Evolutionary conservation across 1,139 yeast genomes (phyloP), one percentile per base, ranked within the genome.

Genomic region (Diutina siamensis): DNA sequence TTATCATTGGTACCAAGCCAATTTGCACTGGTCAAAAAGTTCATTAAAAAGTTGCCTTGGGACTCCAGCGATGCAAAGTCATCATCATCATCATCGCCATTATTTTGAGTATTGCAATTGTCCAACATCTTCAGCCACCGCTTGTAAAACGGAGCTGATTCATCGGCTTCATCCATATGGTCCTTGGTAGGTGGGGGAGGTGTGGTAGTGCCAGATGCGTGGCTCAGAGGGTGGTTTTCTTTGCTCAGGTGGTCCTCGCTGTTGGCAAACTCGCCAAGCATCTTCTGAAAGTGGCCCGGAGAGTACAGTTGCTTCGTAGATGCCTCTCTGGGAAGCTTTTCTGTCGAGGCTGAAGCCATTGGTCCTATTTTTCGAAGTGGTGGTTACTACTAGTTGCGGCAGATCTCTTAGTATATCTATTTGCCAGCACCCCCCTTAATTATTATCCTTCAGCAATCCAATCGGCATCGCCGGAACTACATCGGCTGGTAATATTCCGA

Each of bases 41-140:
- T 38, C 33, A 38, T 25, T 19, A 38, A 25, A 5, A 38, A 38
- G 32, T 38, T 38, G n/a, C 42, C 42, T 15, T 38, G 42, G 32
- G 31, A 25, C n/a, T 38, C 42, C 32, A 25, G 32, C 21, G 18
- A 17, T 9, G 42, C 42, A 17, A 38, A 38, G 32, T 38, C 42
- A 15, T 38, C 42, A 7, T 7, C 15, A 12, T 38, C 42, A 8
- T 7, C 13, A 12, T 38, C 32, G 21, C 22, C 42, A 7, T 4
- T 10, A 17, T 38, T 18, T n/a, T 13, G n/a, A 4, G n/a, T 8
- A 25, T n/a, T n/a, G 20, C 21, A 27, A 25, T 25, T 27, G 15
- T 15, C 12, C n/a, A 38, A 15, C 21, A 25, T 25, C 17, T 38
- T 18, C 21, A n/a, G 21, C 31, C 31, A 25, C 12, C 33, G 19